Base-by-base conservation (phyloP, 257 asterid genomes). In the Nicotiana attenuata region DNA sequence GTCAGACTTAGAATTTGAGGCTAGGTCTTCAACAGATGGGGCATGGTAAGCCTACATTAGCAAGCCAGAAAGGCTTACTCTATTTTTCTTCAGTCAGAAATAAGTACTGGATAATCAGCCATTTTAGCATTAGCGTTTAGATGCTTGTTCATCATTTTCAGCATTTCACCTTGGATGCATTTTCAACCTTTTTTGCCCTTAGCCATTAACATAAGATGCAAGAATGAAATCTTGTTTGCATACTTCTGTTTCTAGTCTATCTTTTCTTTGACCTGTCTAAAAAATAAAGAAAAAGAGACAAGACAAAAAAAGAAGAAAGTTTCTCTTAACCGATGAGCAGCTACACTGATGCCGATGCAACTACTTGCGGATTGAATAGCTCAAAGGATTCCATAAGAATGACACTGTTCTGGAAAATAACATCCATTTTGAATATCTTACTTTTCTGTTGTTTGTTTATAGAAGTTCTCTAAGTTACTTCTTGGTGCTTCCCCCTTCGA, bases 11-110 rank as follows among this genome's bases (percentile, higher is more conserved):
- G 94, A 92, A 87, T 94, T 92, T 82, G 98, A 94, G 87, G 98
- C 99, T 3, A 90, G 86, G 87, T 96, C 99, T 69, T 45, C 91
- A 3, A 88, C 71, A 85, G 99, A 96, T 79, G 96, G 93, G 68
- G 99, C 99, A 55, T 96, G 98, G 99, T 94, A 89, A 82, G 90
- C 80, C 77, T 71, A 67, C 33, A 65, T 73, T 66, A 64, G 71
- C 86, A 59, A 56, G 28, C 41, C 63, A 76, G 35, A 69, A 73
- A 14, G 68, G 29, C 22, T 19, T 59, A 61, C 22, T 29, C 26
- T 55, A 20, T 59, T 69, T 71, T 47, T 78, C 65, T 52, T 76
- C 50, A 53, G 47, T 7, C 50, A 35, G 33, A 56, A 60, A 41
- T 77, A 10, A 50, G 26, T 41, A 28, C 52, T 66, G 66, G 80